These are phyloP conservation scores for Breynia disticha DNA, from an alignment of 441 rosid species.

Conservation along the genomic window DNA sequence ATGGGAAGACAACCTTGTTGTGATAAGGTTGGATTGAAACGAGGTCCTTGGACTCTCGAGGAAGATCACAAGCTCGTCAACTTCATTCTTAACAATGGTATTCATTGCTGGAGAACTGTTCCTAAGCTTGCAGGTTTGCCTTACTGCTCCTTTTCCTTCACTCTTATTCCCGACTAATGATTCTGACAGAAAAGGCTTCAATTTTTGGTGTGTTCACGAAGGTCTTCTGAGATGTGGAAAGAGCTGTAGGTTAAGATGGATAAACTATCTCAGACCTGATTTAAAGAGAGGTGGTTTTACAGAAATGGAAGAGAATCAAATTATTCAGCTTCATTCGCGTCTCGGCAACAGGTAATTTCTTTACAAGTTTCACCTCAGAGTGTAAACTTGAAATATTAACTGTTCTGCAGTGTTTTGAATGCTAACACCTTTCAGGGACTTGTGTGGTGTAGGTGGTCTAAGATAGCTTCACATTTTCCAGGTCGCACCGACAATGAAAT, in stretches of 20 bases:
- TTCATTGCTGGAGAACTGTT: slow-evolving; percentile 83
- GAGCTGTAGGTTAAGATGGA: slow-evolving; percentile 89
- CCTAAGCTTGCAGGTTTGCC: slow-evolving; percentile 80
- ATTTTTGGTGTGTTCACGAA: slow-evolving; percentile 16
- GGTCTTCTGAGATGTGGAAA: slow-evolving; percentile 85
- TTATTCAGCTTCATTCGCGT: slow-evolving; percentile 62
- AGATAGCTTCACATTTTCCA: slow-evolving; percentile 81
- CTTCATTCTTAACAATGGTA: slow-evolving; percentile 79
- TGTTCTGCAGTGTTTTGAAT: not conserved
- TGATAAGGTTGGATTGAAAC: slow-evolving; percentile 75
- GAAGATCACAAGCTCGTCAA: slow-evolving; percentile 82
- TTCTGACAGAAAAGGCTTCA: not conserved
- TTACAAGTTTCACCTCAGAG: too few relatives aligned
- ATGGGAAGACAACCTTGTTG: slow-evolving; percentile 98
- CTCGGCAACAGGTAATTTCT: slow-evolving; percentile 65
- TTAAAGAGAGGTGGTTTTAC: slow-evolving; percentile 75
- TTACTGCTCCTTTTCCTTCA: not conserved
- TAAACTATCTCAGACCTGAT: slow-evolving; percentile 84
- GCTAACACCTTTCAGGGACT: not conserved
- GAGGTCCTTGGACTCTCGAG: slow-evolving; percentile 94
- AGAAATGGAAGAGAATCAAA: slow-evolving; percentile 62
- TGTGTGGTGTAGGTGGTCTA: slow-evolving; percentile 58
- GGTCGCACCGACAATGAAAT: slow-evolving; percentile 93
- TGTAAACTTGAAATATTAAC: too few relatives aligned
- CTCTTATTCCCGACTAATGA: not conserved